Conservation (phyloP, 495 filamentous ascomycete genomes). For the Penicillium lividum region DNA sequence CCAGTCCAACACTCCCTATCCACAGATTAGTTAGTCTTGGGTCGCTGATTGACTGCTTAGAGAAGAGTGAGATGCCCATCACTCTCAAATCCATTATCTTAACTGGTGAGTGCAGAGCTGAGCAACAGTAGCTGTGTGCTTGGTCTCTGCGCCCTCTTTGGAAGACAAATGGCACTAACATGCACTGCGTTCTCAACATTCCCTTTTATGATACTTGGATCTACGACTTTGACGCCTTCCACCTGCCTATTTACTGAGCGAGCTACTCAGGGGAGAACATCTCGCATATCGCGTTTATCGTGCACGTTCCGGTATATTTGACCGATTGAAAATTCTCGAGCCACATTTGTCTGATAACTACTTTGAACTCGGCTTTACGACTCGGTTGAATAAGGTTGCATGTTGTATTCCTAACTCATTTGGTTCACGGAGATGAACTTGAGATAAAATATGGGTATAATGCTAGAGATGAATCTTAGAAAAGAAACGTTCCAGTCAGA, state of each 20-base stretch:
- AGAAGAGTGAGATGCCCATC: constrained; percentile 38
- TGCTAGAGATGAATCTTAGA: no score
- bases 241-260: neutral
- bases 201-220: constrained; percentile 23
- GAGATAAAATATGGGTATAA: no score
- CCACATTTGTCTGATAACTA: no score
- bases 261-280: neutral
- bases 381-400: no score
- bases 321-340: no score
- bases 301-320: no score
- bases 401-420: no score
- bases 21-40: constrained; percentile 26
- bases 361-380: no score
- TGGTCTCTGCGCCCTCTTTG: constrained; percentile 49
- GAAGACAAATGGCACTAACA: constrained; percentile 24
- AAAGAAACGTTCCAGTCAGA: neutral
- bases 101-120: constrained; percentile 28
- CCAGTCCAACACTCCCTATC: constrained; percentile 45
- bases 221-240: constrained; percentile 4
- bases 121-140: constrained; percentile 40
- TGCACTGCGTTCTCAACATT: constrained; percentile 3
- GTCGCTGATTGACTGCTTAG: constrained; percentile 51
- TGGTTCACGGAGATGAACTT: no score
- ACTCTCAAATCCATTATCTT: constrained; percentile 35
- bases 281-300: neutral